Evolutionary conservation across 352 stramenopile species (phyloP).

Genomic region (Phytophthora sp.): DNA sequence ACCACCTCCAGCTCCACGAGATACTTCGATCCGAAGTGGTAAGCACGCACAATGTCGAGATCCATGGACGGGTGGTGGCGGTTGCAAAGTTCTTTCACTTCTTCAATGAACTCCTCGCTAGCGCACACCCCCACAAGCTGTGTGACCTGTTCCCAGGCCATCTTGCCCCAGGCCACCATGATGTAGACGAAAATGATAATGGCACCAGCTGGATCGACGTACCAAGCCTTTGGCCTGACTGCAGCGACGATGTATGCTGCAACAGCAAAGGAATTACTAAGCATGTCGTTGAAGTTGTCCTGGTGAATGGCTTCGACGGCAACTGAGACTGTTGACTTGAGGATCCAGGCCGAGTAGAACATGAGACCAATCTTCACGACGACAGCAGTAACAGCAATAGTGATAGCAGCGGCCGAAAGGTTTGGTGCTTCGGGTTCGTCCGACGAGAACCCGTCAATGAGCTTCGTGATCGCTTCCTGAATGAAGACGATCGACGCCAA

Average conservation of each 20-base stretch:
- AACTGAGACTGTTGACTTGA: conserved; percentile 55
- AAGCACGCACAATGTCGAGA: conserved; percentile 91
- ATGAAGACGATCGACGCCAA: conserved; percentile 90
- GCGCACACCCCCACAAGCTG: conserved; percentile 75
- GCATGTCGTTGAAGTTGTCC: conserved; percentile 95
- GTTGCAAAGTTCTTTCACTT: conserved; percentile 83
- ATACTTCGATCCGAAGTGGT: conserved; percentile 96
- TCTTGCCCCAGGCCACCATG: conserved; percentile 91
- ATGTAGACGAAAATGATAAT: conserved; percentile 95
- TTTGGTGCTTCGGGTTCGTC: conserved; percentile 76
- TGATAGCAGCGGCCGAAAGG: conserved; percentile 89
- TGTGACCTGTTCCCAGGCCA: conserved; percentile 92
- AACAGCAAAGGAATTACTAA: conserved; percentile 92
- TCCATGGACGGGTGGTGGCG: conserved; percentile 74
- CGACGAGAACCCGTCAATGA: conserved; percentile 52
- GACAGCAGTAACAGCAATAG: conserved; percentile 71
- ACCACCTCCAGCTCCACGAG: conserved; percentile 95
- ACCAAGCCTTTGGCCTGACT: conserved; percentile 72
- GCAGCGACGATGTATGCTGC: conserved; percentile 68
- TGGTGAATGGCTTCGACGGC: conserved; percentile 74
- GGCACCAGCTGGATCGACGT: conserved; percentile 91
- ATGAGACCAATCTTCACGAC: conserved; percentile 75
- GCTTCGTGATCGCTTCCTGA: conserved; percentile 58
- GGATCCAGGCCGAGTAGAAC: conserved; percentile 65
- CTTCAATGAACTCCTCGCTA: conserved; percentile 89